Base-by-base conservation (phyloP, 495 filamentous ascomycete species). In the Amorphotheca resinae region DNA sequence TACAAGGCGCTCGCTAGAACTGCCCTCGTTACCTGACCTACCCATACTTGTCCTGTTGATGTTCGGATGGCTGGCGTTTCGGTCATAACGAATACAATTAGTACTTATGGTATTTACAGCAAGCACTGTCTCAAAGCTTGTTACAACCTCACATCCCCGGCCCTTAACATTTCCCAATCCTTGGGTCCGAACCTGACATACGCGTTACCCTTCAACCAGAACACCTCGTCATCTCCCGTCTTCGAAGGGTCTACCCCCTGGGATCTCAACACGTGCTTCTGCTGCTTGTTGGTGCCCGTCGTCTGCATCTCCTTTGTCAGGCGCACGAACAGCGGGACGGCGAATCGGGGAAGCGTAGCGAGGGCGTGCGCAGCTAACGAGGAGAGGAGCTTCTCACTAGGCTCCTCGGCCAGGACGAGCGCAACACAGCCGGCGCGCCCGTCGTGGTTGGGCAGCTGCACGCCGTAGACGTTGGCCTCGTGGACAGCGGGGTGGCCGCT, bases 381-480 rank as follows among this genome's bases (percentile, higher is more conserved):
- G n/a, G 63, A 59, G 5, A 88, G 59, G 0, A 73, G 45, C 18
- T 64, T 58, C 2, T 64, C 56, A 35, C 41, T 55, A 1, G 64
- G 52, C 26, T 65, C 63, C 21, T 65, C 60, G 16, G 71, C 59
- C 33, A 82, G 63, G 1, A 79, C 60, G 4, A 93, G 51, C 9
- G 81, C 79, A 0, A 81, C 87, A 53, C 88, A 94, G 2, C 88
- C 88, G 0, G 85, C 87, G 4, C 85, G 70, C 6, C 88, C 88
- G 48, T 95, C 88, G 52, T 93, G 86, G 26, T 80, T 65, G 3
- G 88, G 88, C 2, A 95, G 59, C 18, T 74, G 56, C 0, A 95
- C 84, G 18, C 88, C 88, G 49, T 94, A 95, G 1, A 95, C 87
- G 48, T 89, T 93, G 17, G 83, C 79, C 60, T 95, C 87, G 18